Percentiles rank a stretch among this genome's conserved stretches.
Evolutionary conservation across 768 basidiomycete genomes (phyloP).

Genomic region (Sarcomyxa edulis): DNA sequence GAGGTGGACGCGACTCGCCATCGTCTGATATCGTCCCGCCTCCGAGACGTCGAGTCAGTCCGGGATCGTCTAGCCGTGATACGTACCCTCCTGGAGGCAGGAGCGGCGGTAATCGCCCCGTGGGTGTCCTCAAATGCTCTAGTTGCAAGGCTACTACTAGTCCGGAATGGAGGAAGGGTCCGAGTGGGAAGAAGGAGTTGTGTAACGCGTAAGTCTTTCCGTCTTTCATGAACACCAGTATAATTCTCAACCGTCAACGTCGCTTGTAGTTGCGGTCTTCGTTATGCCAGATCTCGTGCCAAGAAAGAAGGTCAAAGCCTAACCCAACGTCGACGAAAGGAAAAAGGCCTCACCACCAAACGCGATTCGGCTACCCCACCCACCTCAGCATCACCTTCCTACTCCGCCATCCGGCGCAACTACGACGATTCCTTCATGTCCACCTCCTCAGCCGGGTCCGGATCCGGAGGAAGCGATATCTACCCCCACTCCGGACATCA

Average conservation of each 20-base stretch:
- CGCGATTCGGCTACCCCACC: conserved; percentile 39
- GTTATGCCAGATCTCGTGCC: conserved; percentile 82
- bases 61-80: conserved; percentile 45
- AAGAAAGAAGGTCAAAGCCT: conserved; percentile 74
- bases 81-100: conserved; percentile 39
- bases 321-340: conserved; percentile 59
- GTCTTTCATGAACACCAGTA: conserved; percentile 8
- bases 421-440: conserved; percentile 40
- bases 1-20: conserved; percentile 22
- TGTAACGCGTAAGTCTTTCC: conserved; percentile 76
- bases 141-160: conserved; percentile 80
- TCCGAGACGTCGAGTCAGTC: conserved; percentile 52
- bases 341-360: conserved; percentile 39
- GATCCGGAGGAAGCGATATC: conserved; percentile 51
- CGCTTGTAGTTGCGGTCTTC: conserved; percentile 65
- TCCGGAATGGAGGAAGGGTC: conserved; percentile 91
- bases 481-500: conserved; percentile 44
- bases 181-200: conserved; percentile 85
- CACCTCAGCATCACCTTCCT: conserved; percentile 29
- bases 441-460: conserved; percentile 47
- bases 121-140: conserved; percentile 66
- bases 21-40: conserved; percentile 44
- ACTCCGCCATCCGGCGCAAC: conserved; percentile 36
- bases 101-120: conserved; percentile 59
- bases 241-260: conserved; percentile 6